Evolutionary conservation across 371 early-diverging fungal genomes (phyloP).

Genomic region (Thermomucor indicae-seudaticae): DNA sequence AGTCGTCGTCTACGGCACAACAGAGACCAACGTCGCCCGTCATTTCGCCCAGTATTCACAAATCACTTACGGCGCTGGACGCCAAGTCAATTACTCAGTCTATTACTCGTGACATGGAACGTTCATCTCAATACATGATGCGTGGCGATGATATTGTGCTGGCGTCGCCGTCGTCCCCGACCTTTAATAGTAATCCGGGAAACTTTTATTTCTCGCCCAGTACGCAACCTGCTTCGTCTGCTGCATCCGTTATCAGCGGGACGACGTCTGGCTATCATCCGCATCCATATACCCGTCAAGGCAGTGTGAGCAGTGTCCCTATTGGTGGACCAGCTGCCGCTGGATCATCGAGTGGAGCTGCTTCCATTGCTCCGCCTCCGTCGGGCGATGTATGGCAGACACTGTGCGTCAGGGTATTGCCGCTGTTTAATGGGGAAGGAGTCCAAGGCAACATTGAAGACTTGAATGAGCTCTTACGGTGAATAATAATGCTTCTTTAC

Average conservation of each 20-base stretch:
- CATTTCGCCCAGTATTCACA: slow-evolving; percentile 42
- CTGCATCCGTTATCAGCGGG: too few relatives aligned
- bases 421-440: slow-evolving; percentile 86
- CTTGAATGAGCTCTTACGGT: slow-evolving; percentile 75
- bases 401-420: slow-evolving; percentile 69
- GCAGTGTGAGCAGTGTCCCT: slow-evolving; percentile 28
- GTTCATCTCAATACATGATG: slow-evolving; percentile 26
- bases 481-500: too few relatives aligned
- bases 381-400: slow-evolving; percentile 72
- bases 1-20: slow-evolving; percentile 8
- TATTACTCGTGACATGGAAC: slow-evolving; percentile 57
- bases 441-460: slow-evolving; percentile 80
- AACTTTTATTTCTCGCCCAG: slow-evolving; percentile 15
- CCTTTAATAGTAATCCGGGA: slow-evolving; percentile 6
- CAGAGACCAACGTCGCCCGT: slow-evolving; percentile 41
- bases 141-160: slow-evolving; percentile 22
- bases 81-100: slow-evolving; percentile 58
- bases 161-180: slow-evolving; percentile 31
- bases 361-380: slow-evolving; percentile 4
- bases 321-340: neutral
- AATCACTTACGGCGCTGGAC: slow-evolving; percentile 55
- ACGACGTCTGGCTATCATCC: slow-evolving; percentile 5
- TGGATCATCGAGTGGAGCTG: neutral
- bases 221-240: slow-evolving; percentile 3
- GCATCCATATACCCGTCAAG: slow-evolving; percentile 26